phyloP scores from a whole-genome alignment of 2,329 filamentous ascomycete genomes.

The Sporothrix sp. region DNA sequence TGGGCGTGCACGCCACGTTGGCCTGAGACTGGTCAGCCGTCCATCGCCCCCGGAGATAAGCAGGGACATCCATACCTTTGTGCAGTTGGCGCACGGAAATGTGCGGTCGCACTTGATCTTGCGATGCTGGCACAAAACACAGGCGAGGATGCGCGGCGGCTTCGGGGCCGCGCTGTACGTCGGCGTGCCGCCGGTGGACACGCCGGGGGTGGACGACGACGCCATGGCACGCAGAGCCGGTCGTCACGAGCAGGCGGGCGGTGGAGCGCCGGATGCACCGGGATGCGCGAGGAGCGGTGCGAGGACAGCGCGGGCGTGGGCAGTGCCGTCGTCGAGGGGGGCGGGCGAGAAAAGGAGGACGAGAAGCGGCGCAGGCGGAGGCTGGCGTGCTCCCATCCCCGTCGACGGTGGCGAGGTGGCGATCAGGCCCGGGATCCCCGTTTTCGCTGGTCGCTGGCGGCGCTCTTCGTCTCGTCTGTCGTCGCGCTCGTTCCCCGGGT shows the following conservation, averaged over 20 bases:
- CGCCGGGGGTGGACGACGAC: slow-evolving; percentile 5
- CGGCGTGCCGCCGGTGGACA: not conserved
- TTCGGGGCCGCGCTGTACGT: slow-evolving; percentile 21
- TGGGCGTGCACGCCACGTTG: slow-evolving; percentile 49
- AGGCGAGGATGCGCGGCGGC: slow-evolving; percentile 39
- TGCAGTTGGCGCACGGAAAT: slow-evolving; percentile 50
- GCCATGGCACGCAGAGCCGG: slow-evolving; percentile 7
- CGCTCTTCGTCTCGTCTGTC: not conserved
- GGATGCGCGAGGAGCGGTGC: too few relatives aligned
- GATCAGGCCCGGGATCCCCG: not conserved
- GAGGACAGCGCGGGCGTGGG: too few relatives aligned
- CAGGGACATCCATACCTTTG: slow-evolving; percentile 49
- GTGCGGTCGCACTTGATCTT: slow-evolving; percentile 55
- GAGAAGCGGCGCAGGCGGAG: not conserved
- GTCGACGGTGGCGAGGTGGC: not conserved
- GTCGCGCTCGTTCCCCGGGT: too few relatives aligned
- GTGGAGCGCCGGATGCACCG: too few relatives aligned
- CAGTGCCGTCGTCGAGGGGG: too few relatives aligned
- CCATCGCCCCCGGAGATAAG: too few relatives aligned
- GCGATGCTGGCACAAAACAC: slow-evolving; percentile 49
- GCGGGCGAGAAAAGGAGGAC: not conserved
- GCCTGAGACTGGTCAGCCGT: too few relatives aligned
- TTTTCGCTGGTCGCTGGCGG: not conserved
- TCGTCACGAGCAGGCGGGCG: not conserved
- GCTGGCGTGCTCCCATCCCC: not conserved